phyloP scores from a whole-genome alignment of 2,329 filamentous ascomycete genomes.

The Botrytis sinoallii region DNA sequence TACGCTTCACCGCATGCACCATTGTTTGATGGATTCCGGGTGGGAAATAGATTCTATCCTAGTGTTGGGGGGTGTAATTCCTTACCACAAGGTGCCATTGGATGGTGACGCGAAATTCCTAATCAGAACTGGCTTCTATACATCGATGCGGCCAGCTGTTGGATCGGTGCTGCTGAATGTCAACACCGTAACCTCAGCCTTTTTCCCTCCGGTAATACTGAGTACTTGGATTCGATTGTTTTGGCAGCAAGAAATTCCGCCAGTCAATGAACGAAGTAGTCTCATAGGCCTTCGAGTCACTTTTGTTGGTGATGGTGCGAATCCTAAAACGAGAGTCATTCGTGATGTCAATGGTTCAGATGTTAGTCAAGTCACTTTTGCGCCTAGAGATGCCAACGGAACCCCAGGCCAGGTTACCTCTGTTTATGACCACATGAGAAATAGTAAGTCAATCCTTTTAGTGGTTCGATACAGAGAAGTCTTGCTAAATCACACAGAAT shows the following conservation, averaged over 20 bases:
- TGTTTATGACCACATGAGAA: neutral
- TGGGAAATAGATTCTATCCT: conserved; percentile 23
- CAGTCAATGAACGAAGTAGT: too few relatives aligned
- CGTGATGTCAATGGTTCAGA: neutral
- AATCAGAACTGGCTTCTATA: conserved; percentile 19
- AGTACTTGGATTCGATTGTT: conserved; percentile 9
- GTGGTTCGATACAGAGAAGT: neutral
- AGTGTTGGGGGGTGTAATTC: neutral
- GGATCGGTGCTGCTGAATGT: conserved; percentile 23
- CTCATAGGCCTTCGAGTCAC: neutral
- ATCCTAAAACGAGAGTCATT: neutral
- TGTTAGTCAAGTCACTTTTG: neutral
- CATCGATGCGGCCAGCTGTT: conserved; percentile 22
- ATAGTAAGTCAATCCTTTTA: neutral
- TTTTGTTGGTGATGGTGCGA: neutral
- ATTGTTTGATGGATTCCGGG: neutral
- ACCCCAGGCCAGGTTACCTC: neutral
- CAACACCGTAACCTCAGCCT: conserved; percentile 22
- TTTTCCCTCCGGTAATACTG: conserved; percentile 18
- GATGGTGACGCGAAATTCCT: neutral
- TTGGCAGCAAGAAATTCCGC: neutral
- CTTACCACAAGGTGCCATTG: neutral
- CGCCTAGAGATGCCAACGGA: neutral
- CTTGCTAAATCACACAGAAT: neutral
- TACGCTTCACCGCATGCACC: neutral